Base-by-base conservation (phyloP, 202 grass and related monocot species). In the Zoysia matrella region DNA sequence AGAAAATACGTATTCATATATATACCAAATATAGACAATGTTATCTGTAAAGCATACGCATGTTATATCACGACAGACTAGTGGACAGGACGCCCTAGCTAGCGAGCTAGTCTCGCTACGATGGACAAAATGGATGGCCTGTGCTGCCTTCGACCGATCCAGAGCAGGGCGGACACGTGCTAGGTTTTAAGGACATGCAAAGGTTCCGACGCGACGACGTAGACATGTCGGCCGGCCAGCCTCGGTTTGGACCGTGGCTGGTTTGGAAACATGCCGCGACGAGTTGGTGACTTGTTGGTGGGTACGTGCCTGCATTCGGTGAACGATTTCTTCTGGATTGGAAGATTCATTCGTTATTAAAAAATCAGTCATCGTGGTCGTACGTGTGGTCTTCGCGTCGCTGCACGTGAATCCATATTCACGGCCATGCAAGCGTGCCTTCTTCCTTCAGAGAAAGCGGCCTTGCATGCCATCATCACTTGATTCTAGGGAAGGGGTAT, bases 391-490 rank as follows among this genome's bases (percentile, higher is more conserved):
- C 36, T 51, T 14, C 11, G 81, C 45, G 66, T 76, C 53, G 42
- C 12, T 74, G 83, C 76, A 83, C 5, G 71, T 74, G 80, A 40
- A 68, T 62, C 69, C 69, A 7, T 15, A 73, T 79, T 79, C 83
- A 85, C 16, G 75, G 42, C 83, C 75, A 85, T 36, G 30, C 30
- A 36, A 36, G 30, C 30, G 30, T 36, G 30, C 30, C 30, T 36
- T 36, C 30, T 36, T 36, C 30, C 30, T 36, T 36, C 1, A 36
- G 30, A 36, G 30, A 36, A 36, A 36, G 30, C 30, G 30, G 30
- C 30, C 30, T 36, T 85, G 58, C 75, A 36, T 36, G 30, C 30
- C 30, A 36, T 36, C 30, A 36, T 36, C 30, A 36, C 30, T 36
- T 36, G 30, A 36, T 36, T 36, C 30, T 36, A 36, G 30, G 30